These are phyloP conservation scores for Aspergillus amoenus DNA, from an alignment of 2,329 filamentous ascomycete species.

Conservation along the genomic window DNA sequence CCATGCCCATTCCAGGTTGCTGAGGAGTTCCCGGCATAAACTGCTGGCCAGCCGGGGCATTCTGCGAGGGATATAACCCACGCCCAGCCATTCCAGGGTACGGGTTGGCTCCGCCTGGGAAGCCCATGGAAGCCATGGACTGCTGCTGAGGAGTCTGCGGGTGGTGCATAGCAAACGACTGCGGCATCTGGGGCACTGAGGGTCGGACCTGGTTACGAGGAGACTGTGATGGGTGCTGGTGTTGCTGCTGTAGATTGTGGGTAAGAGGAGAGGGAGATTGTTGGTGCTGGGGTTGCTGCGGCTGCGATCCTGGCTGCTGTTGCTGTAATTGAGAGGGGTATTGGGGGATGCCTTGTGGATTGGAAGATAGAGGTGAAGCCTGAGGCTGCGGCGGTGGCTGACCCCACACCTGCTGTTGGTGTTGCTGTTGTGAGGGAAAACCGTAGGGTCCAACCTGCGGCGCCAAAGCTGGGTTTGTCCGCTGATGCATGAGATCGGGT, in stretches of 20 bases:
- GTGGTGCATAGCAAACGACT: constrained; percentile 38
- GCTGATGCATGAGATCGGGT: constrained; percentile 64
- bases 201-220: constrained; percentile 42
- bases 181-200: constrained; percentile 37
- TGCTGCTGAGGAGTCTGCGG: constrained; percentile 34
- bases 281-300: constrained; percentile 7
- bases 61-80: constrained; percentile 39
- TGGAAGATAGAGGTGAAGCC: constrained; percentile 52
- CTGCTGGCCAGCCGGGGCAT: constrained; percentile 33
- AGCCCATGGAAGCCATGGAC: constrained; percentile 38
- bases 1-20: constrained; percentile 36
- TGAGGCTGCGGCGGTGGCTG: constrained; percentile 64
- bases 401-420: constrained; percentile 68
- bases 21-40: constrained; percentile 37
- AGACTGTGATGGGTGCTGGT: constrained; percentile 43
- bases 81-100: constrained; percentile 36
- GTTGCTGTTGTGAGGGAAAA: constrained; percentile 59
- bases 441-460: constrained; percentile 50
- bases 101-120: constrained; percentile 32
- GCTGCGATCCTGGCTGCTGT: constrained; percentile 28
- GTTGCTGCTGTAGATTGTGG: constrained; percentile 35
- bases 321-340: constrained; percentile 42
- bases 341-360: constrained; percentile 43
- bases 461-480: constrained; percentile 59
- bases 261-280: constrained; percentile 37